These are phyloP conservation scores for Wickerhamomyces silvicola DNA, from an alignment of 805 yeast genomes.

Conservation along the genomic window DNA sequence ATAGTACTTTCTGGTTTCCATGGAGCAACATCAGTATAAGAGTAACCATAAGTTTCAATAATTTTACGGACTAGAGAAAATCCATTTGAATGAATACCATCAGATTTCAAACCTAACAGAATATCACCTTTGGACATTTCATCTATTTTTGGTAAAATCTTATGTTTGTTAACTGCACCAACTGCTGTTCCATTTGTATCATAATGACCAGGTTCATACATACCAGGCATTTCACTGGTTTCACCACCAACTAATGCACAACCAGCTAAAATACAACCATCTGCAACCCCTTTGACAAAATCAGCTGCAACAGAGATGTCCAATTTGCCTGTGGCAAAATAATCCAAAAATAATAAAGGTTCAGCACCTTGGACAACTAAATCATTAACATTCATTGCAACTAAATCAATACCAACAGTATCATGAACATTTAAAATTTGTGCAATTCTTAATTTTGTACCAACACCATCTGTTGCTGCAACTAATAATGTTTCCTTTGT, in stretches of 20 bases:
- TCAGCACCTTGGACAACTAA: slow-evolving; percentile 98
- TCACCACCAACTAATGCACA: slow-evolving; percentile 99
- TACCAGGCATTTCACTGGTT: slow-evolving; percentile 99
- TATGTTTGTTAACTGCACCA: slow-evolving; percentile 81
- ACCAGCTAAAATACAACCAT: slow-evolving; percentile 90
- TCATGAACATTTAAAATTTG: slow-evolving; percentile 83
- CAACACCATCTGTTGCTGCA: slow-evolving; percentile 99
- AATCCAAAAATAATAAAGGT: slow-evolving; percentile 90
- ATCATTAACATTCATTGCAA: slow-evolving; percentile 98
- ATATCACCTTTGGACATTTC: slow-evolving; percentile 76
- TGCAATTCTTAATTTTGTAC: slow-evolving; percentile 93
- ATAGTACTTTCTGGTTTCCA: slow-evolving; percentile 69
- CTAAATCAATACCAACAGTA: slow-evolving; percentile 98
- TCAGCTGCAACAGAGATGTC: slow-evolving; percentile 79
- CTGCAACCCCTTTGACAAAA: slow-evolving; percentile 92
- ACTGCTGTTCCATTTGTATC: slow-evolving; percentile 98
- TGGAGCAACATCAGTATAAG: slow-evolving; percentile 75
- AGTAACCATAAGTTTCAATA: slow-evolving; percentile 66
- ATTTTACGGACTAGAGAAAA: slow-evolving; percentile 91
- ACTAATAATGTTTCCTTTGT: slow-evolving; percentile 77
- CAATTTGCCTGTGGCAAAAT: slow-evolving; percentile 91
- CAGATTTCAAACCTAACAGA: slow-evolving; percentile 79
- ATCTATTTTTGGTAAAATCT: slow-evolving; percentile 65
- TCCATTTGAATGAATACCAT: slow-evolving; percentile 96
- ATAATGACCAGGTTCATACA: slow-evolving; percentile 91